phyloP scores from a whole-genome alignment of 2,329 filamentous ascomycete genomes.

The Chrysoporthe puriensis region DNA sequence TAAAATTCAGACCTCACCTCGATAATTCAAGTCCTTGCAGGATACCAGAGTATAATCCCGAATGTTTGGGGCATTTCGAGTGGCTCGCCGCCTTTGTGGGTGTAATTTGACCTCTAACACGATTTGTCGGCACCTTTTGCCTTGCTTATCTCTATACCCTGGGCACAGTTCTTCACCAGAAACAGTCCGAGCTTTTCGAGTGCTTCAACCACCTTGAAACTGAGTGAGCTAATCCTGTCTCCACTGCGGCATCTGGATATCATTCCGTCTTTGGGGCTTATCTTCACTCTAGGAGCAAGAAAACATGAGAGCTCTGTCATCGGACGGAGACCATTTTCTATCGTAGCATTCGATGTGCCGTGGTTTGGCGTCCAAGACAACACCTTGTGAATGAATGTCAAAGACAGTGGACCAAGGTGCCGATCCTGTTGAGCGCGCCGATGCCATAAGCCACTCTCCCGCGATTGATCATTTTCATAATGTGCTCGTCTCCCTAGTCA shows the following conservation, averaged over 20 bases:
- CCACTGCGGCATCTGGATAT: background rate
- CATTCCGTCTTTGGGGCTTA: background rate
- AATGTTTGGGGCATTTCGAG: background rate
- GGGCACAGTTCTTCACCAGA: no score
- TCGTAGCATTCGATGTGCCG: background rate
- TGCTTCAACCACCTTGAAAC: background rate
- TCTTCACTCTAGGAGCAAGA: background rate
- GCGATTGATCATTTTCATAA: background rate
- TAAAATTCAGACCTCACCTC: no score
- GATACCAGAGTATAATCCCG: background rate
- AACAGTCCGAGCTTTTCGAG: no score
- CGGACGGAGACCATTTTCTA: background rate
- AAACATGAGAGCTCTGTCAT: background rate
- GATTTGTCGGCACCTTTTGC: background rate
- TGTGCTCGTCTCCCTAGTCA: background rate
- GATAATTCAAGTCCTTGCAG: background rate
- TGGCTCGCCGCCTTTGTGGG: background rate
- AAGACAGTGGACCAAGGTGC: background rate
- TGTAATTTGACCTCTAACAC: background rate
- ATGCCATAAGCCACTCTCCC: background rate
- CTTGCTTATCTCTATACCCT: no score
- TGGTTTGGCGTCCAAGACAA: background rate
- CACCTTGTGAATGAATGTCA: background rate
- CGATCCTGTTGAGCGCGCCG: background rate
- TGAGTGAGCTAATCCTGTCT: background rate